Evolutionary conservation across 2,329 filamentous ascomycete genomes (phyloP).

Genomic region (Cladosporium cucumerinum): DNA sequence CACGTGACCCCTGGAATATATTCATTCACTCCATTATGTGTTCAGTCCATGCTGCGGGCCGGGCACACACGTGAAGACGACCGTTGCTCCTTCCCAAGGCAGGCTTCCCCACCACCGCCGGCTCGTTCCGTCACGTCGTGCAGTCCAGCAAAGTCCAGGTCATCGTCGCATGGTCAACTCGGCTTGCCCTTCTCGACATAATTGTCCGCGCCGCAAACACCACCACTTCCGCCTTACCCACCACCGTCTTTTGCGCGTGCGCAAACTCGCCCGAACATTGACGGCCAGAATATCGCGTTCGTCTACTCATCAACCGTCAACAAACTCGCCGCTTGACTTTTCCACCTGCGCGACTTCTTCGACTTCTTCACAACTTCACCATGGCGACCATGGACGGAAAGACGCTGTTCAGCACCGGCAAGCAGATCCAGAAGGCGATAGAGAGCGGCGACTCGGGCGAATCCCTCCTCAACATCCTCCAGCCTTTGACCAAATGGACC

Average conservation of each 20-base stretch:
- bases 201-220: neutral
- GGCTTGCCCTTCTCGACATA: neutral
- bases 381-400: conserved; percentile 66
- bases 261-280: neutral
- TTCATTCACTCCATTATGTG: neutral
- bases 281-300: neutral
- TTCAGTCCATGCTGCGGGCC: neutral
- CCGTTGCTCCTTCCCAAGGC: neutral
- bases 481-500: conserved; percentile 73
- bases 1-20: neutral
- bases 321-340: neutral
- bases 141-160: neutral
- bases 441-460: conserved; percentile 69
- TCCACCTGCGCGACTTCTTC: neutral
- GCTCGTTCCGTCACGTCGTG: neutral
- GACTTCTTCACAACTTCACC: neutral
- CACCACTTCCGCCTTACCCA: neutral
- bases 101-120: neutral
- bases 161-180: conserved; percentile 1
- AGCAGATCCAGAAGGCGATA: conserved; percentile 76
- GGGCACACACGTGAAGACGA: conserved; percentile 1
- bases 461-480: conserved; percentile 70
- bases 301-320: neutral
- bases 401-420: conserved; percentile 73
- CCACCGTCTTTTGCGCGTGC: neutral